phyloP scores from a whole-genome alignment of 2,329 filamentous ascomycete genomes.

The Ambrosiella beaveri region DNA sequence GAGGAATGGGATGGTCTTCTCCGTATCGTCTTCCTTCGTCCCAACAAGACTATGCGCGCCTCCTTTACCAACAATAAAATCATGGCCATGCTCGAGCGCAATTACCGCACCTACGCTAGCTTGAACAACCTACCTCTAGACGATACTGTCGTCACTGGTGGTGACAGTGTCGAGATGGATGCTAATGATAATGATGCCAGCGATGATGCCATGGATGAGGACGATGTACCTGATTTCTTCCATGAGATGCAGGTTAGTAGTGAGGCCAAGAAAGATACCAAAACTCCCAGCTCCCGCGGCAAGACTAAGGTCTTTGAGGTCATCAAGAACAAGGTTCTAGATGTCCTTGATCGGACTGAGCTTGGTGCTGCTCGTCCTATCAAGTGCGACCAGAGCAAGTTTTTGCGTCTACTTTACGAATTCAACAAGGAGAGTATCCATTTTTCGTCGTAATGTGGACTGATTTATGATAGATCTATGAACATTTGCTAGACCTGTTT shows the following conservation, averaged over 20 bases:
- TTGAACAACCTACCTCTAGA: conserved; percentile 68
- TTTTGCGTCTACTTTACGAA: conserved; percentile 58
- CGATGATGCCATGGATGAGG: conserved; percentile 34
- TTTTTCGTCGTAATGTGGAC: conserved; percentile 34
- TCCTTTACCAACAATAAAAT: conserved; percentile 69
- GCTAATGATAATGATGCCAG: conserved; percentile 25
- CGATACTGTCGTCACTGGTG: conserved; percentile 32
- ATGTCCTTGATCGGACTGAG: conserved; percentile 66
- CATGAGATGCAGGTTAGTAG: conserved; percentile 36
- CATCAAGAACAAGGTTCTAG: conserved; percentile 72
- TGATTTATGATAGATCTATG: too few species aligned
- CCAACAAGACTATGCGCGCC: conserved; percentile 78
- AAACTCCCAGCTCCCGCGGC: conserved; percentile 52
- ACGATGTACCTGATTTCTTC: conserved; percentile 68
- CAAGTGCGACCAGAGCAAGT: conserved; percentile 86
- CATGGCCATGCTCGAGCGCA: conserved; percentile 63
- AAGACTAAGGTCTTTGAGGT: conserved; percentile 67
- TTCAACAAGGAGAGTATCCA: conserved; percentile 91
- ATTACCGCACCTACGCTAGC: conserved; percentile 81
- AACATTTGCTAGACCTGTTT: background rate
- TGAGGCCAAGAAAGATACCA: conserved; percentile 19
- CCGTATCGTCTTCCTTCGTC: conserved; percentile 51
- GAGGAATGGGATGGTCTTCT: conserved; percentile 91
- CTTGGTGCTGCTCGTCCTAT: conserved; percentile 67
- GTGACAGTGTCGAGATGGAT: conserved; percentile 25